Conservation (phyloP, 2,329 filamentous ascomycete species). For the Colletotrichum lentis region DNA sequence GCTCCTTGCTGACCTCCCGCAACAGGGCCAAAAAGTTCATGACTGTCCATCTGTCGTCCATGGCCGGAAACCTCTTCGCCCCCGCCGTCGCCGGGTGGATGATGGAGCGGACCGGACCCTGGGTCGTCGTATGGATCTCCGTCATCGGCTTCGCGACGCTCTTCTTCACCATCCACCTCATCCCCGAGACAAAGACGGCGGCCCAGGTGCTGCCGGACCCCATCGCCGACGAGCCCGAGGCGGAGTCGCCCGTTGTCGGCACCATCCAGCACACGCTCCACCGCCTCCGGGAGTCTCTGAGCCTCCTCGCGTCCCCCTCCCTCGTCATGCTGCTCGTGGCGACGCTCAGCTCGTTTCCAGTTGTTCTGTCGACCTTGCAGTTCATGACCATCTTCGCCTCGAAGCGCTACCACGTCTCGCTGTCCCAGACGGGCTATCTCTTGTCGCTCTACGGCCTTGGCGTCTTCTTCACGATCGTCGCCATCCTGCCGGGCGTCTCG, state of each 20-base stretch:
- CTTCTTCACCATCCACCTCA: constrained; percentile 40
- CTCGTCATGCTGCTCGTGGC: constrained; percentile 44
- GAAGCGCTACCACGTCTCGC: constrained; percentile 44
- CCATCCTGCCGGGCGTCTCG: constrained; percentile 43
- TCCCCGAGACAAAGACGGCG: constrained; percentile 44
- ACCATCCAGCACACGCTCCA: constrained; percentile 35
- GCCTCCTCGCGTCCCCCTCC: constrained; percentile 41
- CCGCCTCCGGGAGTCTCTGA: constrained; percentile 37
- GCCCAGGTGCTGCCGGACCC: constrained; percentile 17
- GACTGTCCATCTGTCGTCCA: constrained; percentile 43
- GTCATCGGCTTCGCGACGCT: not conserved
- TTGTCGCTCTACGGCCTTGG: constrained; percentile 45
- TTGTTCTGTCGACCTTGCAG: constrained; percentile 15
- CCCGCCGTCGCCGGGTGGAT: constrained; percentile 49
- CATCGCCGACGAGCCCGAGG: constrained; percentile 18
- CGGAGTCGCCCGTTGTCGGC: not conserved
- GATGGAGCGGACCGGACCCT: constrained; percentile 47
- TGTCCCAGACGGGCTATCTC: constrained; percentile 46
- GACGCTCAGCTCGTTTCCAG: constrained; percentile 30
- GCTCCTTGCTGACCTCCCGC: not conserved
- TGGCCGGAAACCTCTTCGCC: constrained; percentile 49
- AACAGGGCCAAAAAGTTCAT: constrained; percentile 50
- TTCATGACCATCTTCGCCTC: constrained; percentile 45
- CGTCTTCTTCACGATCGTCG: constrained; percentile 41
- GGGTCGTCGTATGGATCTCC: constrained; percentile 39